These are phyloP conservation scores for Ceratocystiopsis minuta DNA, from an alignment of 2,329 filamentous ascomycete genomes.

Conservation along the genomic window DNA sequence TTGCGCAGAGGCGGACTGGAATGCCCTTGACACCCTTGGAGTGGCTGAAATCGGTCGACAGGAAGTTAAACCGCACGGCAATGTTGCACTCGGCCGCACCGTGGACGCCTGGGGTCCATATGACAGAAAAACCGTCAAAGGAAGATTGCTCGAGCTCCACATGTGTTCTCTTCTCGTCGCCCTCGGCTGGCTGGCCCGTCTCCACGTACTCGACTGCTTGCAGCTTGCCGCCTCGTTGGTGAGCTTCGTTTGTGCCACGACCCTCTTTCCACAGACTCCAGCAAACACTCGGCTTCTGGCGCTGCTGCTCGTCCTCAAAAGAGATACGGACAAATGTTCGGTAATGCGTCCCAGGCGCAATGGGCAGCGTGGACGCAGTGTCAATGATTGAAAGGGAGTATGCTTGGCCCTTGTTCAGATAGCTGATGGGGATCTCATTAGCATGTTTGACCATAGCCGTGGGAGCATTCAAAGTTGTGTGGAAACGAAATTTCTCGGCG, in stretches of 20 bases:
- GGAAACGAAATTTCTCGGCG: constrained; percentile 68
- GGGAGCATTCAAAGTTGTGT: constrained; percentile 76
- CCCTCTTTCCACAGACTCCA: constrained; percentile 90
- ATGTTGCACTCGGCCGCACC: constrained; percentile 62
- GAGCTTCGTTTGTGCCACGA: constrained; percentile 84
- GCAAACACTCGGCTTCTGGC: constrained; percentile 51
- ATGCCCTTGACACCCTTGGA: constrained; percentile 98
- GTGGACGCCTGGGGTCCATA: constrained; percentile 61
- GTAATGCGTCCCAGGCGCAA: constrained; percentile 49
- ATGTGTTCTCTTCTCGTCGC: constrained; percentile 47
- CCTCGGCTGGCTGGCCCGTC: constrained; percentile 37
- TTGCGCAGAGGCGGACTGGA: constrained; percentile 78
- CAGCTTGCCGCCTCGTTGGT: constrained; percentile 78
- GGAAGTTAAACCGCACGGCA: constrained; percentile 90
- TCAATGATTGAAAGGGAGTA: constrained; percentile 78
- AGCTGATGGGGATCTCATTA: constrained; percentile 91
- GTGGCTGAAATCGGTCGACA: constrained; percentile 96
- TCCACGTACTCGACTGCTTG: constrained; percentile 92
- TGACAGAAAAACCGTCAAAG: constrained; percentile 85
- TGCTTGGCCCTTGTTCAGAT: constrained; percentile 92
- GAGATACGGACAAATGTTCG: constrained; percentile 88
- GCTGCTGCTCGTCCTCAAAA: constrained; percentile 90
- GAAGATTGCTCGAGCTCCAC: constrained; percentile 59
- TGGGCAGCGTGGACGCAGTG: constrained; percentile 43
- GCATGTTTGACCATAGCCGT: constrained; percentile 88